These are phyloP conservation scores for Cladophialophora psammophila DNA, from an alignment of 2,329 filamentous ascomycete species.

Conservation along the genomic window DNA sequence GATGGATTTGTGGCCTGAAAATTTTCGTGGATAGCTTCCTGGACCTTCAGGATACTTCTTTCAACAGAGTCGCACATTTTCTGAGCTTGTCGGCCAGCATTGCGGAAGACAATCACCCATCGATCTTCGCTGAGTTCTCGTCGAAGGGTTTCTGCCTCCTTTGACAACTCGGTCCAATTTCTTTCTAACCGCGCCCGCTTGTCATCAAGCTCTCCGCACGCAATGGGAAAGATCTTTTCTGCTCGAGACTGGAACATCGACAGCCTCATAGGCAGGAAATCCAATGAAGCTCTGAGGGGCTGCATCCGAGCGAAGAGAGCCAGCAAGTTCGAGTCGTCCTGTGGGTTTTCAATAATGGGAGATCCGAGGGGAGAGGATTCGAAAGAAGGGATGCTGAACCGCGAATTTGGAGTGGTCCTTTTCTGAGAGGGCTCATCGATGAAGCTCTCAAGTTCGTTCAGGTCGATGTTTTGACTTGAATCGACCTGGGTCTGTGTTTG, in stretches of 20 bases:
- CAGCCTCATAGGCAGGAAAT: constrained; percentile 94
- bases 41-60: constrained; percentile 81
- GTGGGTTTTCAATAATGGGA: constrained; percentile 57
- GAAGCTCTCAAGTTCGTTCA: constrained; percentile 90
- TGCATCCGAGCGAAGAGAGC: constrained; percentile 96
- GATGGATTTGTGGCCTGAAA: constrained; percentile 75
- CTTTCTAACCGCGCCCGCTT: constrained; percentile 76
- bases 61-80: constrained; percentile 98
- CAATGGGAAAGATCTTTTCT: constrained; percentile 80
- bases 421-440: constrained; percentile 78
- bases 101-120: constrained; percentile 94
- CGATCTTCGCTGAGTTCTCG: constrained; percentile 93
- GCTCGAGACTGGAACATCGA: constrained; percentile 85
- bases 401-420: constrained; percentile 59
- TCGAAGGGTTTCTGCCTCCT: constrained; percentile 85
- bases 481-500: constrained; percentile 70
- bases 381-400: constrained; percentile 72
- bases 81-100: constrained; percentile 86
- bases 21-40: constrained; percentile 77
- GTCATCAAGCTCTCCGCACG: constrained; percentile 85
- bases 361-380: constrained; percentile 51
- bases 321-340: constrained; percentile 87
- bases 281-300: constrained; percentile 86
- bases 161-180: constrained; percentile 87
- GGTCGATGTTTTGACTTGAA: constrained; percentile 69